Percentiles rank a stretch among this genome's conserved stretches.
Conservation (phyloP, 495 filamentous ascomycete species). For the Aspergillus diversus region DNA sequence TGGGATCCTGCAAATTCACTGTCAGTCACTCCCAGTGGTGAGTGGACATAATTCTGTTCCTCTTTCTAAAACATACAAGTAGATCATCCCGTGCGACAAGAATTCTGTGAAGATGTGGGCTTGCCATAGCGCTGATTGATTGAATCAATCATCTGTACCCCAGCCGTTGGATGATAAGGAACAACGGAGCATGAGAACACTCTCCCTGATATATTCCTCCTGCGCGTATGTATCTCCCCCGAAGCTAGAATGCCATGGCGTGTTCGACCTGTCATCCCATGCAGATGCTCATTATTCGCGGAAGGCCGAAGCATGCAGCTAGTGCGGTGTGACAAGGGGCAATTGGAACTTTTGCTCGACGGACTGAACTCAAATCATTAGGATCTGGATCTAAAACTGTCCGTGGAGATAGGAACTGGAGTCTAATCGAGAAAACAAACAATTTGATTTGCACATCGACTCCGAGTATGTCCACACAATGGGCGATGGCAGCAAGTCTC, state of each 20-base stretch:
- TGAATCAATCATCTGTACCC: slow-evolving; percentile 10
- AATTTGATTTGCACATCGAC: neutral
- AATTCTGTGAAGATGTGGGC: slow-evolving; percentile 13
- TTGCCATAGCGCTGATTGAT: slow-evolving; percentile 18
- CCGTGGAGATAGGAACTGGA: slow-evolving; percentile 2
- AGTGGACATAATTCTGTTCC: neutral
- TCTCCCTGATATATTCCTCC: slow-evolving; percentile 7
- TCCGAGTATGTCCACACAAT: neutral
- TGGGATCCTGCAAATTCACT: slow-evolving; percentile 34
- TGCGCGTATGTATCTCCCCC: slow-evolving; percentile 12
- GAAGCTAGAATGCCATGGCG: slow-evolving; percentile 13
- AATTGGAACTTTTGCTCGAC: slow-evolving; percentile 11
- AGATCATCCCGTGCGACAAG: slow-evolving; percentile 21
- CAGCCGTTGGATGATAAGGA: slow-evolving; percentile 1
- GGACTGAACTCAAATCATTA: slow-evolving; percentile 4
- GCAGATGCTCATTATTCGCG: slow-evolving; percentile 9
- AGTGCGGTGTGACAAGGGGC: slow-evolving; percentile 21
- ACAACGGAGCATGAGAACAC: slow-evolving; percentile 1
- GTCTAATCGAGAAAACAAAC: no score
- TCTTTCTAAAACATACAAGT: slow-evolving; percentile 23
- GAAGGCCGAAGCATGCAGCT: slow-evolving; percentile 25
- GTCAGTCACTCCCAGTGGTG: neutral
- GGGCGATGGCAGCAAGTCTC: neutral
- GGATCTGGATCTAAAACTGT: slow-evolving; percentile 8
- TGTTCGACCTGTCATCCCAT: slow-evolving; percentile 39